phyloP scores from a whole-genome alignment of 129 eudicot genomes.

The Erigeron canadensis region DNA sequence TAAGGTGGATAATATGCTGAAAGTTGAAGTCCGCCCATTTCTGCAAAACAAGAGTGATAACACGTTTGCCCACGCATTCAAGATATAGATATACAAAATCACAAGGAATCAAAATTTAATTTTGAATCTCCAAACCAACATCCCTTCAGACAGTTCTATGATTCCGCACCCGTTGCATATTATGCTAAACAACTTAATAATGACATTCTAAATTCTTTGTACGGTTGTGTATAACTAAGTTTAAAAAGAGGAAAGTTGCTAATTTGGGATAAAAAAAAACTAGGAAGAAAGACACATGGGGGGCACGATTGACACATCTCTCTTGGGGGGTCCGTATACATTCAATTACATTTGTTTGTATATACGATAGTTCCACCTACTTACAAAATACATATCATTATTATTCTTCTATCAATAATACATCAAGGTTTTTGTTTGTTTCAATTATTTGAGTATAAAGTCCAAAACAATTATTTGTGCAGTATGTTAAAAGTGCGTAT shows the following conservation, averaged over 20 bases:
- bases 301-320: constrained; percentile 23
- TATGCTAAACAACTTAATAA: too few relatives aligned
- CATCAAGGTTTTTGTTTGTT: constrained; percentile 14
- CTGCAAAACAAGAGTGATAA: too few relatives aligned
- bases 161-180: too few relatives aligned
- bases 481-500: too few relatives aligned
- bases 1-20: too few relatives aligned
- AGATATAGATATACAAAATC: too few relatives aligned
- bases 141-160: too few relatives aligned
- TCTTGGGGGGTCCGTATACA: constrained; percentile 18
- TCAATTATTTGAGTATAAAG: constrained; percentile 6
- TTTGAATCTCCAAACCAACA: too few relatives aligned
- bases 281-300: constrained; percentile 9
- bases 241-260: constrained; percentile 4
- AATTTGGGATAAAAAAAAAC: neutral
- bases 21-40: too few relatives aligned
- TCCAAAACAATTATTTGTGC: neutral
- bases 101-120: too few relatives aligned
- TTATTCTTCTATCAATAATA: constrained; percentile 20
- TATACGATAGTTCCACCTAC: neutral
- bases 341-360: constrained; percentile 24
- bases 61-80: too few relatives aligned
- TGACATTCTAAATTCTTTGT: neutral
- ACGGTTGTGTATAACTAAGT: neutral
- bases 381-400: constrained; percentile 17